Evolutionary conservation across 805 yeast species (phyloP).

Genomic region (Candida germanica): DNA sequence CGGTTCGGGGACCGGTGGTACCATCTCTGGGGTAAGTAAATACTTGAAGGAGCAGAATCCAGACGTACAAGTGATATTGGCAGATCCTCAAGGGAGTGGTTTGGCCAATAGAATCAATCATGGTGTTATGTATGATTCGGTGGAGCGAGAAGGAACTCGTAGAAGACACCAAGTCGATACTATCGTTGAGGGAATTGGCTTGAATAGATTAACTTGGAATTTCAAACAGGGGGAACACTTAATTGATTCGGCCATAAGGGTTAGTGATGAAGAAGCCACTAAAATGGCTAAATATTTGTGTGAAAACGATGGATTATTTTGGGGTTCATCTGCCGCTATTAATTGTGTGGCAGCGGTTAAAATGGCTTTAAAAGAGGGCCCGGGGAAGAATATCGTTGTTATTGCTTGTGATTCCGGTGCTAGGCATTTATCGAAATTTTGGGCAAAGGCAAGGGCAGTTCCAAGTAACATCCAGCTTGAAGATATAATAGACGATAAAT

Average conservation of each 20-base stretch:
- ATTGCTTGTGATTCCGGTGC: conserved; percentile 91
- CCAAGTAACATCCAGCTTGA: conserved; percentile 16
- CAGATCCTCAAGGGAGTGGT: conserved; percentile 97
- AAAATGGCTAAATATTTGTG: conserved; percentile 85
- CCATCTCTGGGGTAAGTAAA: conserved; percentile 84
- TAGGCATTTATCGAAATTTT: conserved; percentile 87
- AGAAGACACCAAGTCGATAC: conserved; percentile 97
- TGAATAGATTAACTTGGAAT: conserved; percentile 82
- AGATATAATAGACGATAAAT: not conserved
- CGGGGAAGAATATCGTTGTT: conserved; percentile 72
- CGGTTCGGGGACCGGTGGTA: conserved; percentile 98
- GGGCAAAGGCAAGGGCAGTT: conserved; percentile 63
- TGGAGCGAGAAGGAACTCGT: conserved; percentile 89
- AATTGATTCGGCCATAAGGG: conserved; percentile 78
- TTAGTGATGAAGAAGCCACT: conserved; percentile 75
- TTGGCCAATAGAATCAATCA: conserved; percentile 76
- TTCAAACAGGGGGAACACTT: conserved; percentile 65
- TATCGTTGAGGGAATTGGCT: conserved; percentile 87
- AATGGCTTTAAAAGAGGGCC: conserved; percentile 40
- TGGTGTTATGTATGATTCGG: conserved; percentile 91
- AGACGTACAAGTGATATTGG: conserved; percentile 55
- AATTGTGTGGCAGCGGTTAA: conserved; percentile 87
- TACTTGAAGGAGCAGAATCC: conserved; percentile 67
- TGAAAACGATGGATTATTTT: conserved; percentile 81
- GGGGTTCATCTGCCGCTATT: conserved; percentile 92